Percentiles rank a stretch among this genome's conserved stretches.
Conservation (phyloP, 2,329 filamentous ascomycete genomes). For the Akanthomyces dipterigenus region DNA sequence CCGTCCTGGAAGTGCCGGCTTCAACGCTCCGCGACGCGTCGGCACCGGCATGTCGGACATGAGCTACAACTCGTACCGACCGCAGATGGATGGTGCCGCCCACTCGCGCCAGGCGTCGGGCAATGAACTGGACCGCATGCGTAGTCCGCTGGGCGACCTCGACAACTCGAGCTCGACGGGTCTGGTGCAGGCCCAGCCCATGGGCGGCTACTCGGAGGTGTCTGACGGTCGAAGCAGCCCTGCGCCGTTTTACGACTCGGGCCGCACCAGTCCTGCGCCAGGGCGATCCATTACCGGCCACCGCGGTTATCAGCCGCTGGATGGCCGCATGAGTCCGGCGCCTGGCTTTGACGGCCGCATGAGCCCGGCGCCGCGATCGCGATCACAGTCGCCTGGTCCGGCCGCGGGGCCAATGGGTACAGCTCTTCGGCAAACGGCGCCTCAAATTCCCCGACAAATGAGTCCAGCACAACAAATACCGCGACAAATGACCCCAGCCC, state of each 20-base stretch:
- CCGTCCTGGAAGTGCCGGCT: constrained; percentile 40
- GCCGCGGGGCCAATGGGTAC: constrained; percentile 20
- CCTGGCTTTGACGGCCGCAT: not conserved
- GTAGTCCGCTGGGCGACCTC: constrained; percentile 43
- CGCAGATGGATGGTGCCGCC: constrained; percentile 1
- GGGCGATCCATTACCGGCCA: not conserved
- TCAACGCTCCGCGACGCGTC: constrained; percentile 19
- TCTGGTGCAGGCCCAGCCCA: constrained; percentile 45
- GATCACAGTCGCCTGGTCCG: constrained; percentile 5
- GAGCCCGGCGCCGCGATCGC: constrained; percentile 1
- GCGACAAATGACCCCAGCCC: constrained; percentile 14
- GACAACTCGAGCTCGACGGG: constrained; percentile 48
- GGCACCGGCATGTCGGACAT: constrained; percentile 20
- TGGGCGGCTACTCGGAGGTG: not conserved
- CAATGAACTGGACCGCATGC: constrained; percentile 24
- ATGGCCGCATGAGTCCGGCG: not conserved
- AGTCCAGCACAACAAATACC: constrained; percentile 52
- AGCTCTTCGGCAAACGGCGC: not conserved
- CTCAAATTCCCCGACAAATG: not conserved
- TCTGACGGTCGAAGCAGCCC: constrained; percentile 19
- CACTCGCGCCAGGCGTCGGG: constrained; percentile 4
- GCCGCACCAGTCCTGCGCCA: not conserved
- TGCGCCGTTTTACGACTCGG: not conserved
- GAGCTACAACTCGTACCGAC: constrained; percentile 24
- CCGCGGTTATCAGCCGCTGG: constrained; percentile 1